Evolutionary conservation across 345 rosid species (phyloP), one percentile per base, ranked within the genome.

Genomic region (Sisymbrium altissimum): DNA sequence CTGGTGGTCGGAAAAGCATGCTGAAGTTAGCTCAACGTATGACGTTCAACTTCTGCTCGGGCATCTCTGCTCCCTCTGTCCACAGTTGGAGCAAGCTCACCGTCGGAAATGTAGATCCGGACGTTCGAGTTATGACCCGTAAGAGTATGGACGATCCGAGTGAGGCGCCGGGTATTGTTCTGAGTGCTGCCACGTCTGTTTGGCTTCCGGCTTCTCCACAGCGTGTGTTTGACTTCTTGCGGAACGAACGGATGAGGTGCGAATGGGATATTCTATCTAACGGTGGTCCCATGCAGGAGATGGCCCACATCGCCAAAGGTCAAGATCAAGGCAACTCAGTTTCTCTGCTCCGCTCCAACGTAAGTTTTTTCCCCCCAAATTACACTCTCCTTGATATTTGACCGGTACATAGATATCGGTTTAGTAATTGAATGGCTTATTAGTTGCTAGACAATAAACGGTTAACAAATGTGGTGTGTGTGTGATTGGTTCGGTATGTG

Each of bases 181-280:
- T 88, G 44, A 88, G 93, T 41, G 90, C 90, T 18, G 78, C 93
- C 2, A 88, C 93, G 21, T 86, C 93, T 4, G 87, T 86, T 18
- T 88, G 90, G 93, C 81, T 88, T 19, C 87, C 86, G 0, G 83
- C 81, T 30, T 79, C 90, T 4, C 87, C 86, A 8, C 86, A 83
- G 9, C 74, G 82, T 32, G 74, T 88, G n/a, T 88, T 86, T 32
- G 86, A 86, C 67, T 88, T 86, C 71, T 82, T 88, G 36, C 64
- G 87, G 14, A 78, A 86, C 29, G 93, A 83, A 56, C 86, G 83
- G 59, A 73, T 84, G 54, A 79, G 90, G 66, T 74, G 81, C 63
- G 85, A 88, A 72, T 88, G 90, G 90, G 90, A 88, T 71, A 83
- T 88, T 30, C 66, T 88, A 46, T 88, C 90, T 21, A 88, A 83